Base-by-base conservation (phyloP, 768 basidiomycete species). In the Lactarius pseudohatsudake region DNA sequence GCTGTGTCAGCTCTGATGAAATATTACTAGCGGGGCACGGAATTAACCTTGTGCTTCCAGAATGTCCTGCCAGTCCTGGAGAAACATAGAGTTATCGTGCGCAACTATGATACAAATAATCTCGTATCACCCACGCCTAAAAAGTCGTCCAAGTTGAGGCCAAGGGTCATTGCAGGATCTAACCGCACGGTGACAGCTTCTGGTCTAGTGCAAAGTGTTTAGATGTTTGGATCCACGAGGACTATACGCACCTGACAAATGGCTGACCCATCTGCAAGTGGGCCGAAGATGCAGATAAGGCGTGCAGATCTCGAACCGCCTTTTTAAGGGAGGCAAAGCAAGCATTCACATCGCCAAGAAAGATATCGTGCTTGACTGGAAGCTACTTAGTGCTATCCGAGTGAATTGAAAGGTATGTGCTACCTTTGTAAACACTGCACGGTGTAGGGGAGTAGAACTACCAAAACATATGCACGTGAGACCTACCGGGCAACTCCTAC, bases 401-500 rank as follows among this genome's bases (percentile, higher is more conserved):
- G 45, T 32, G 18, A 15, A 10, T 20, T 4, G 38, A 61, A 47
- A n/a, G 28, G 16, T 28, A 34, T 26, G 61, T 57, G 54, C 40
- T 40, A 82, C 84, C 78, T 81, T 81, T 84, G 72, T 84, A 84
- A 16, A 85, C 80, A 3, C 81, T 84, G 57, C 15, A 41, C 20
- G 9, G 13, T 40, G 16, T 26, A 43, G 32, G 26, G 38, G 20
- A 47, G 34, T 32, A 34, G 40, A 20, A 20, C 36, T n/a, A 4
- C 13, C 15, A 40, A 57, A 45, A 54, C 36, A 57, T 9, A 22
- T 38, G 41, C 22, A 41, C 15, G 60, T 64, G 36, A 26, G 69
- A 72, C 85, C 66, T 75, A 94, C 94, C 94, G 86, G 26, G 90
- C 91, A 41, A 90, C 94, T 4, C 94, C 94, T 67, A 96, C 88